phyloP scores from a whole-genome alignment of 163 green algal species.

The Scenedesmus sp. region DNA sequence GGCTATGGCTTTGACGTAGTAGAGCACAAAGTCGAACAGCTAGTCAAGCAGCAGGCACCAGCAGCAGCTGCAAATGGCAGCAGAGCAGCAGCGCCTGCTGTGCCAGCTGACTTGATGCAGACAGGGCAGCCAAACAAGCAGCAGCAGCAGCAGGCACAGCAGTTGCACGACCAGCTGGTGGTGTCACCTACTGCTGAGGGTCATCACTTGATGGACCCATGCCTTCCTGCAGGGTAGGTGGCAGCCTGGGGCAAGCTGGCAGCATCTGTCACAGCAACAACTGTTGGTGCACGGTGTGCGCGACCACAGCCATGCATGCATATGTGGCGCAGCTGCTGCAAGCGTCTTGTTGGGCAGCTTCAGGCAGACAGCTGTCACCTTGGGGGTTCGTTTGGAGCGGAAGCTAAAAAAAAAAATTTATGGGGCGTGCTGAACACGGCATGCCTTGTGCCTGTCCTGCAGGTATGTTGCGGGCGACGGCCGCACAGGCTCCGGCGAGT shows the following conservation, averaged over 20 bases:
- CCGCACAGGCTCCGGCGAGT: constrained; percentile 39
- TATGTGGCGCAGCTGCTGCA: background rate
- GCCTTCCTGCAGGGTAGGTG: constrained; percentile 50
- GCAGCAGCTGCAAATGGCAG: constrained; percentile 22
- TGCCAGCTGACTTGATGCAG: background rate
- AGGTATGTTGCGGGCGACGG: constrained; percentile 30
- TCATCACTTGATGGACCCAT: constrained; percentile 34
- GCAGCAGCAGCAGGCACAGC: background rate
- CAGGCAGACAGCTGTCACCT: background rate
- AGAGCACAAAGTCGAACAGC: constrained; percentile 21
- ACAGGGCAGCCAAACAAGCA: constrained; percentile 1
- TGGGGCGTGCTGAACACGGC: background rate
- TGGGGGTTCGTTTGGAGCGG: too few relatives aligned
- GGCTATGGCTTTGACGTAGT: constrained; percentile 78
- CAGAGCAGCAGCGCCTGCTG: background rate
- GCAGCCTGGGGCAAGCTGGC: background rate
- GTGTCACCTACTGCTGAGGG: background rate
- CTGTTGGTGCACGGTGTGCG: background rate
- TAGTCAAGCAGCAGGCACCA: background rate
- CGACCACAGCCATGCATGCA: background rate
- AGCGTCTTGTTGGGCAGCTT: background rate
- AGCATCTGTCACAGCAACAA: background rate
- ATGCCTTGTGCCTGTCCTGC: constrained; percentile 19
- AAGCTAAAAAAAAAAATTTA: too few relatives aligned
- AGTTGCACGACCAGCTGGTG: background rate